Evolutionary conservation across 805 yeast species (phyloP), one percentile per base, ranked within the genome.

Genomic region (Saturnispora diversa): DNA sequence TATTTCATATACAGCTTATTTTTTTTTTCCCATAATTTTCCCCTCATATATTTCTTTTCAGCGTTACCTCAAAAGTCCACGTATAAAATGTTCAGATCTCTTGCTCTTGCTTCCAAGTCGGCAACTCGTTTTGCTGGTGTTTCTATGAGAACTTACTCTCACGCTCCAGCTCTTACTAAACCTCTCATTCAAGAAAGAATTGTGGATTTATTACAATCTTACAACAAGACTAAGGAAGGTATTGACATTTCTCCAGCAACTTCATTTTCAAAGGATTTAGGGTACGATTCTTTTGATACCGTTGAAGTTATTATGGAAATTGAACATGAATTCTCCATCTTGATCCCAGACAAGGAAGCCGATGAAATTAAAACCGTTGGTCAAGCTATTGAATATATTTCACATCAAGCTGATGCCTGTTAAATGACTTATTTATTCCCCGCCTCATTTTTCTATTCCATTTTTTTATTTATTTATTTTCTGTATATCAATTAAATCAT

Each of bases 301-400:
- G 84, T 78, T 42, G 86, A 80, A 59, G 79, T 81, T 22, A 65
- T 79, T 41, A 81, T 80, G 71, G 84, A 83, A 46, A 70, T 80
- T 51, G 86, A 80, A 60, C 79, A 76, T 58, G 76, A 80, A 60
- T 77, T 77, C 52, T 86, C 84, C 55, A 74, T 85, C 58, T 84
- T 81, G 60, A 77, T 84, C 58, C 86, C 94, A 27, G 95, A 86
- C 67, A 80, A 83, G 61, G 84, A 85, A 53, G 92, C 96, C 41
- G 97, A 90, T 61, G 88, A 83, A 59, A 80, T 92, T 63, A 86
- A 83, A 69, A 84, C 94, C 42, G 92, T 92, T 50, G 87, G 85
- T 52, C 95, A 88, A 68, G 94, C 96, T 45, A 75, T 88, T 48
- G 86, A 87, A 56, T 85, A 85, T 68, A 84, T 90, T 52, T 70